Evolutionary conservation across 148 eudicot species (phyloP).

Genomic region (Pouteria glomerata): DNA sequence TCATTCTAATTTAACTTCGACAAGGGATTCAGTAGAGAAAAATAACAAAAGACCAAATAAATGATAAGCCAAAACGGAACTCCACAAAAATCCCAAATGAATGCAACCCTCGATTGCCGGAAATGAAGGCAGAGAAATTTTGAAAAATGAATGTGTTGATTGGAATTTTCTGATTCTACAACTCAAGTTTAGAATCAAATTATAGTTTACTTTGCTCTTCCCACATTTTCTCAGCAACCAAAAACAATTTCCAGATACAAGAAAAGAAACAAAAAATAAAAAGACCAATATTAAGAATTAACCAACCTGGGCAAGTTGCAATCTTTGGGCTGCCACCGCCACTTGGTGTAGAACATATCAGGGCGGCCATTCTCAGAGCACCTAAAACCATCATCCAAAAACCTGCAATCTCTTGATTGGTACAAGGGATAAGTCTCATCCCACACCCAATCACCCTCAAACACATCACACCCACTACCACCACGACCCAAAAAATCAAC

Average conservation of each 20-base stretch:
- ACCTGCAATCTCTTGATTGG: slow-evolving; percentile 62
- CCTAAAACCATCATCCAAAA: slow-evolving; percentile 77
- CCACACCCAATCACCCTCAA: slow-evolving; percentile 92
- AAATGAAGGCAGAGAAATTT: not conserved
- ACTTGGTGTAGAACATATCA: slow-evolving; percentile 63
- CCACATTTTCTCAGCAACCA: slow-evolving; percentile 5
- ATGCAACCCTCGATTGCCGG: not conserved
- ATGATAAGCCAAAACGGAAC: not conserved
- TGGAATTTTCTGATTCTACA: not conserved
- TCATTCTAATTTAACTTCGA: not conserved
- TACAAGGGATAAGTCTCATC: slow-evolving; percentile 83
- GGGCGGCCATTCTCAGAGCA: slow-evolving; percentile 82
- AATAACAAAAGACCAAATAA: not conserved
- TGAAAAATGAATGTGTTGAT: not conserved
- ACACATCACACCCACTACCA: slow-evolving; percentile 59
- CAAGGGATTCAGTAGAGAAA: not conserved
- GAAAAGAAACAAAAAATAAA: too few species aligned
- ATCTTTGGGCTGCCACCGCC: slow-evolving; percentile 93
- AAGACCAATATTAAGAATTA: slow-evolving; percentile 23
- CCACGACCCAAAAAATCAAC: slow-evolving; percentile 32
- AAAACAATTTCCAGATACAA: slow-evolving; percentile 1
- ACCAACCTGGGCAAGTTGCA: slow-evolving; percentile 96
- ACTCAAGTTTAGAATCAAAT: too few species aligned
- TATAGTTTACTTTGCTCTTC: not conserved
- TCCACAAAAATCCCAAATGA: not conserved